A percentile compares a stretch with the other conserved stretches of the same genome.
Conservation (phyloP, 495 filamentous ascomycete genomes). For the Lasiosphaeria ovina region DNA sequence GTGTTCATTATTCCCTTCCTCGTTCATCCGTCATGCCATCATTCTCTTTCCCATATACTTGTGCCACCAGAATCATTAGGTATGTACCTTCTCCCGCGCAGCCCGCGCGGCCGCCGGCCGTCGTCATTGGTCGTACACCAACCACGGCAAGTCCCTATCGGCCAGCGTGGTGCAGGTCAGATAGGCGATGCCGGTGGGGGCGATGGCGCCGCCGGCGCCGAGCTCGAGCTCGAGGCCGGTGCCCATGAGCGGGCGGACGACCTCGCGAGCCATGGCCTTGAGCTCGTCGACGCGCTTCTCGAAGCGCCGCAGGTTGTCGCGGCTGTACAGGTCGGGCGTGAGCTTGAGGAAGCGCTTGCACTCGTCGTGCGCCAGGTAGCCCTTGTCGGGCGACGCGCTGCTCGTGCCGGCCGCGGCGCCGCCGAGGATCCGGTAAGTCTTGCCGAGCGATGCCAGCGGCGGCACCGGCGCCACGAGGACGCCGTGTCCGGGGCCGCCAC, state of each 20-base stretch:
- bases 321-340: constrained; percentile 62
- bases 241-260: constrained; percentile 82
- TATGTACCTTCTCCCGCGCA: too few relatives aligned
- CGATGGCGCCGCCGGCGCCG: constrained; percentile 33
- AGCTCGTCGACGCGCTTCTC: constrained; percentile 85
- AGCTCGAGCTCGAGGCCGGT: constrained; percentile 76
- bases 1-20: too few relatives aligned
- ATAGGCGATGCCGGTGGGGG: constrained; percentile 54
- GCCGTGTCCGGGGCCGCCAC: too few relatives aligned
- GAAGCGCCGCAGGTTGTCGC: constrained; percentile 76
- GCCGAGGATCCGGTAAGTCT: constrained; percentile 68
- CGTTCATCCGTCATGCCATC: too few relatives aligned
- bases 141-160: constrained; percentile 79
- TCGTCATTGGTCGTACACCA: constrained; percentile 28
- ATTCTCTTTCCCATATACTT: too few relatives aligned
- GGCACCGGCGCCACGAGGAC: constrained; percentile 14
- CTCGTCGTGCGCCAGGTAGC: constrained; percentile 80
- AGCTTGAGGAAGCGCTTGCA: constrained; percentile 84
- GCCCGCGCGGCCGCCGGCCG: too few relatives aligned
- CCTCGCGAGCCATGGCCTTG: constrained; percentile 75
- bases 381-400: constrained; percentile 51
- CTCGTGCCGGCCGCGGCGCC: neutral
- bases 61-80: too few relatives aligned
- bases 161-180: constrained; percentile 76
- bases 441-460: constrained; percentile 54